A percentile compares a stretch with the other conserved stretches of the same genome.
Evolutionary conservation across 306 rosid genomes (phyloP).

Genomic region (Trifolium repens): DNA sequence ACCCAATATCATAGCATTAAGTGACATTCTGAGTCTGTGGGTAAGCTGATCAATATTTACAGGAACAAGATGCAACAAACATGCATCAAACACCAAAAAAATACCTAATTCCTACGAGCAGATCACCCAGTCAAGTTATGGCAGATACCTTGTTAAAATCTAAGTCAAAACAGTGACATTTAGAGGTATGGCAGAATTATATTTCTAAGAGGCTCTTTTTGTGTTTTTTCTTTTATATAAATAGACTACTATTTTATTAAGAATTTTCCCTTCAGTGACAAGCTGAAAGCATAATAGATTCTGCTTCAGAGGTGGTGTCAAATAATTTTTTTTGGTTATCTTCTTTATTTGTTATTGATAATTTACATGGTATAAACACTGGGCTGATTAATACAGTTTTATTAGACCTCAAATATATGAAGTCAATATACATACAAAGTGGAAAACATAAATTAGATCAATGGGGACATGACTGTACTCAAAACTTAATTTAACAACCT

Average conservation of each 20-base stretch:
- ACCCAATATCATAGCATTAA: conserved; percentile 14
- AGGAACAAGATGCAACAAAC: conserved; percentile 18
- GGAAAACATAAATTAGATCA: background rate
- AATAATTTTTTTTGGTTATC: background rate
- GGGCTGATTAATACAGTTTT: background rate
- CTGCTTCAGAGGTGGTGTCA: background rate
- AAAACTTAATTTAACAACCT: conserved; percentile 19
- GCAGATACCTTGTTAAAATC: background rate
- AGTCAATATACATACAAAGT: background rate
- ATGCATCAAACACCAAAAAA: conserved; percentile 8
- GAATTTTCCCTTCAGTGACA: background rate
- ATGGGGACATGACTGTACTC: background rate
- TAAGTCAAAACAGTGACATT: background rate
- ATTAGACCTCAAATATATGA: background rate
- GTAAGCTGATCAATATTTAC: background rate
- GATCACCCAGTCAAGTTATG: conserved; percentile 3
- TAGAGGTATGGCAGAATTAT: background rate
- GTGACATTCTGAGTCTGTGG: background rate
- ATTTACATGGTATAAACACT: background rate
- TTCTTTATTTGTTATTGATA: background rate
- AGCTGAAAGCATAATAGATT: background rate
- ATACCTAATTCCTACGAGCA: conserved; percentile 1
- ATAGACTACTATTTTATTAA: no score
- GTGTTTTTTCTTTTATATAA: no score
- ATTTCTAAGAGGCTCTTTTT: no score